Base-by-base conservation (phyloP, 768 basidiomycete genomes). In the Pleurotus citrinopileatus region DNA sequence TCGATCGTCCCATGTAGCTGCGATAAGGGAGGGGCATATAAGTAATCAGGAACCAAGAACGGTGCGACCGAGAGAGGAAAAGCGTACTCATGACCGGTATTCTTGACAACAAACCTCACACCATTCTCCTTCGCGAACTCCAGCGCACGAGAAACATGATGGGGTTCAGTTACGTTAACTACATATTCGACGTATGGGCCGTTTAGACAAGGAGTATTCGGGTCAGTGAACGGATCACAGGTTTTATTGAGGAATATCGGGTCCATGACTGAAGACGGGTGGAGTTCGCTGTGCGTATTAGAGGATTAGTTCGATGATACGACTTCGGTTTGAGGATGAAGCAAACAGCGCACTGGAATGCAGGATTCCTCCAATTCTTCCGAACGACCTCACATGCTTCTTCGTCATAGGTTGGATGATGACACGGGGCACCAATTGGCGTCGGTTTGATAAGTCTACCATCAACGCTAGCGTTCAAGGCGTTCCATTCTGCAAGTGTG, bases 1-100 rank as follows among this genome's bases (percentile, higher is more conserved):
- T 71, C 20, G 77, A 77, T 8, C 78, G 66, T 1, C 77, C 76
- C 7, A 78, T 67, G 56, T 65, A 73, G 53, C 78, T 77, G 51
- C 78, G 75, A 0, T 74, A 71, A 6, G 61, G 20, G 52, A 55
- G 37, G 9, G 44, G 38, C 19, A n/a, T n/a, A n/a, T n/a, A n/a
- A n/a, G n/a, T n/a, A 27, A 45, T 19, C 17, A 27, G 46, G 25
- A 27, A 40, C n/a, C n/a, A n/a, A n/a, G n/a, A n/a, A n/a, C n/a
- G 34, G 37, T 28, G 25, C 15, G n/a, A 5, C n/a, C 22, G n/a
- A 19, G 45, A 47, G 5, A 22, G 40, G 10, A 29, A 26, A 27
- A 20, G 56, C 53, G 20, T 54, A 63, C 65, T 59, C 61, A 42
- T 62, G 61, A n/a, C 65, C 72, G 1, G 71, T 71, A 44, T 70